Conservation (phyloP, 2,329 filamentous ascomycete species). For the Sordariomycetes sp. region DNA sequence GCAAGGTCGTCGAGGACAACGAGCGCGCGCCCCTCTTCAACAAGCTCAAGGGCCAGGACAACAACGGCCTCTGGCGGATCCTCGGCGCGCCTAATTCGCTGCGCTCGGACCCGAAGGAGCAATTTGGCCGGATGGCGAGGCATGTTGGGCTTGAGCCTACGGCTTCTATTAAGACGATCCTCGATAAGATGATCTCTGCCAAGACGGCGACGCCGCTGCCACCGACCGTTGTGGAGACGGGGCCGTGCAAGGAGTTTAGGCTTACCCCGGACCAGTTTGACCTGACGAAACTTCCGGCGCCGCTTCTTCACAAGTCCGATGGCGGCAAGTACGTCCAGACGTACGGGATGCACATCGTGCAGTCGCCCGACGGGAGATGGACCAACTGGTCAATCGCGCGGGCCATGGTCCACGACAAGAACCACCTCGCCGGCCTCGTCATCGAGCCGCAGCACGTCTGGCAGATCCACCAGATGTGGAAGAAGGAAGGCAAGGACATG, state of each 20-base stretch:
- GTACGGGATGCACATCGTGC: constrained; percentile 32
- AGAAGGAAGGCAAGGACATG: constrained; percentile 25
- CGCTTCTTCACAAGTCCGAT: constrained; percentile 26
- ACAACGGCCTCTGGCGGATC: constrained; percentile 31
- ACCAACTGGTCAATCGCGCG: constrained; percentile 31
- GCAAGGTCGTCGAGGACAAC: constrained; percentile 27
- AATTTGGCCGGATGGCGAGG: constrained; percentile 26
- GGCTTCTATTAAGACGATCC: constrained; percentile 20
- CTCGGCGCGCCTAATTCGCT: constrained; percentile 28
- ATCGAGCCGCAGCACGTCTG: constrained; percentile 30
- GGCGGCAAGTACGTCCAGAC: constrained; percentile 37
- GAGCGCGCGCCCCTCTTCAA: constrained; percentile 36
- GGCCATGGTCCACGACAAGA: constrained; percentile 31
- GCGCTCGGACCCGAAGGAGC: constrained; percentile 14
- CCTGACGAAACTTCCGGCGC: constrained; percentile 24
- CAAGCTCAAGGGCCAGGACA: constrained; percentile 29
- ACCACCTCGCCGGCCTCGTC: constrained; percentile 24
- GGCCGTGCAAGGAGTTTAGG: constrained; percentile 27
- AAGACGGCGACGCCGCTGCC: constrained; percentile 16
- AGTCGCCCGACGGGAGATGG: constrained; percentile 29
- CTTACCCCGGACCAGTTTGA: constrained; percentile 24
- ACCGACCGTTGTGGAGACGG: constrained; percentile 18
- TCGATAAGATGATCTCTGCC: constrained; percentile 25
- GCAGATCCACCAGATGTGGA: constrained; percentile 31
- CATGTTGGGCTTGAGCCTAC: constrained; percentile 25